Conservation (phyloP, 352 stramenopile species). For the Pythium pyrilobum region DNA sequence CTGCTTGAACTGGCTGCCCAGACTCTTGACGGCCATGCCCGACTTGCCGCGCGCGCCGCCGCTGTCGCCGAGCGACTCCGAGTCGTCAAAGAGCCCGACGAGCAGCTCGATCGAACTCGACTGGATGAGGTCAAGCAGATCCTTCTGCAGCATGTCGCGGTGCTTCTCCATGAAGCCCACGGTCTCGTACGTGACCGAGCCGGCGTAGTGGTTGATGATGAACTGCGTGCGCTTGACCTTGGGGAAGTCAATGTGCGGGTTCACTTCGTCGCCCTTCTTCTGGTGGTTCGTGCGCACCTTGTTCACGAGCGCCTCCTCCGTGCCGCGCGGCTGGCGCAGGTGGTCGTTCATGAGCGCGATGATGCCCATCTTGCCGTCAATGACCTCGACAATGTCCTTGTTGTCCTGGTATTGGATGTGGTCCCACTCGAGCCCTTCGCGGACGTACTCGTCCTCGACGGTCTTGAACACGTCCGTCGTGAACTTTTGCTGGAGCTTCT, state of each 20-base stretch:
- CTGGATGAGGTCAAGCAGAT: constrained; percentile 89
- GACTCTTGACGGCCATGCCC: constrained; percentile 47
- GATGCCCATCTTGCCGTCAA: constrained; percentile 90
- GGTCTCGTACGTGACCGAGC: constrained; percentile 92
- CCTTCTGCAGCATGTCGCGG: constrained; percentile 93
- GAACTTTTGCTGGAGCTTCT: constrained; percentile 91
- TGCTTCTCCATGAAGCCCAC: constrained; percentile 97
- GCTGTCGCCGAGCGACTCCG: constrained; percentile 29
- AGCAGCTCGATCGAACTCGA: constrained; percentile 61
- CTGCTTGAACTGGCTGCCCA: constrained; percentile 83
- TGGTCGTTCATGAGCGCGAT: constrained; percentile 89
- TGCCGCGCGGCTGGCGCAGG: constrained; percentile 77
- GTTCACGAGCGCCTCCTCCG: constrained; percentile 84
- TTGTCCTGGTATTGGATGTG: constrained; percentile 99
- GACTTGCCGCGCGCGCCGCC: constrained; percentile 46
- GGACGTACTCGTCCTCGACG: constrained; percentile 97
- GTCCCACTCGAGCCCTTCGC: constrained; percentile 96
- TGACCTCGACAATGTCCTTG: constrained; percentile 96
- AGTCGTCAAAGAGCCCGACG: constrained; percentile 69
- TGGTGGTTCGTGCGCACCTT: constrained; percentile 84
- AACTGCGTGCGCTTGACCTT: constrained; percentile 91
- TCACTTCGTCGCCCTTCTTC: constrained; percentile 60
- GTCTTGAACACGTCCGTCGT: constrained; percentile 96
- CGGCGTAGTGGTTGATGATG: constrained; percentile 95
- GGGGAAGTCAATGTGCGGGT: constrained; percentile 79